phyloP scores from a whole-genome alignment of 2,329 filamentous ascomycete genomes.

The Claviceps humidiphila region DNA sequence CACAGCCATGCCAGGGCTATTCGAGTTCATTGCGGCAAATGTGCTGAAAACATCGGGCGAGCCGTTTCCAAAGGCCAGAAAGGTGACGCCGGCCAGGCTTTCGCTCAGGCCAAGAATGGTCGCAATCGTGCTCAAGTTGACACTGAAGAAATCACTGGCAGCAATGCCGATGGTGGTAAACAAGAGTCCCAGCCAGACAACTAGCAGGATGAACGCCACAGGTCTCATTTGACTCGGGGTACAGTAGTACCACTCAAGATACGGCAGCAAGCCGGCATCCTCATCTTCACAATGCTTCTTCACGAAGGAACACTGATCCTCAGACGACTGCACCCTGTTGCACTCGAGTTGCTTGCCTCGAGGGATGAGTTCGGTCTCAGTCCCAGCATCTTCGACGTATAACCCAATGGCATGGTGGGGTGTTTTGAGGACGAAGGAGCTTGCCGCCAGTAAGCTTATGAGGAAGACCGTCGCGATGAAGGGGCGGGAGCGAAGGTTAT shows the following conservation, averaged over 20 bases:
- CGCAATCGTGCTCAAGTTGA: constrained; percentile 90
- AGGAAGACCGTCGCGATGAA: constrained; percentile 35
- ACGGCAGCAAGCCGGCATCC: constrained; percentile 78
- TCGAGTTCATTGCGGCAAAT: constrained; percentile 93
- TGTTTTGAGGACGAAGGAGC: constrained; percentile 24
- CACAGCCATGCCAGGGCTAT: constrained; percentile 92
- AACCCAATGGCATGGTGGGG: constrained; percentile 4
- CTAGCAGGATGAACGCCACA: constrained; percentile 65
- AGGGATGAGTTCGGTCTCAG: constrained; percentile 10
- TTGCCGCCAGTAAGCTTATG: constrained; percentile 31
- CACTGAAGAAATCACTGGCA: constrained; percentile 95
- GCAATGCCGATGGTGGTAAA: constrained; percentile 97
- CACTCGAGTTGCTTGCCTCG: constrained; percentile 42
- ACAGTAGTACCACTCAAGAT: constrained; percentile 88
- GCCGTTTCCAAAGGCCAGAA: constrained; percentile 92
- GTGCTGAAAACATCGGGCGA: constrained; percentile 98
- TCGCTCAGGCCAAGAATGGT: constrained; percentile 84
- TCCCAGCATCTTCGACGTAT: background rate
- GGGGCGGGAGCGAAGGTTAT: constrained; percentile 31
- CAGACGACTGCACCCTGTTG: constrained; percentile 60
- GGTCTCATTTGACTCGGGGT: constrained; percentile 52
- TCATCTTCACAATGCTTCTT: constrained; percentile 72
- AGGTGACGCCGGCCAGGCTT: constrained; percentile 90
- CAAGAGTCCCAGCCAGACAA: constrained; percentile 73
- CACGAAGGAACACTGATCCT: constrained; percentile 80